A percentile compares a stretch with the other conserved stretches of the same genome.
These are phyloP conservation scores for Talaromyces sp. DNA, from an alignment of 2,329 filamentous ascomycete genomes.

Conservation along the genomic window DNA sequence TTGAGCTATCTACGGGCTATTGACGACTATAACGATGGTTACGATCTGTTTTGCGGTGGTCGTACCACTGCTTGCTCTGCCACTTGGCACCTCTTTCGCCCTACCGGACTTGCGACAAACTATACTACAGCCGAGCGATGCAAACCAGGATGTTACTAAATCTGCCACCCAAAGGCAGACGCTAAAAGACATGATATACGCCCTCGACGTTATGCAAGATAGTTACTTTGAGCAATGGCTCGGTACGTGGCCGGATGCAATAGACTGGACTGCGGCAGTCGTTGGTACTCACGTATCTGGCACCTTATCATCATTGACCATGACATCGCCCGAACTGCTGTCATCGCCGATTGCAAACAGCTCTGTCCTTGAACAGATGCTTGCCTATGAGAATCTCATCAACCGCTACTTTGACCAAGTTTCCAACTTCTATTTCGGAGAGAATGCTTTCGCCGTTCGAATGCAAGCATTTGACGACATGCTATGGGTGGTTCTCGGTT, in stretches of 20 bases:
- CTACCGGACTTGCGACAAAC: conserved; percentile 7
- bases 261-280: conserved; percentile 92
- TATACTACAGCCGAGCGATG: neutral
- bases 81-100: conserved; percentile 1
- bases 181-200: conserved; percentile 51
- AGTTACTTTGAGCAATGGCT: conserved; percentile 73
- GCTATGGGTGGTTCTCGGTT: conserved; percentile 89
- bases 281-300: conserved; percentile 75
- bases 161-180: conserved; percentile 21
- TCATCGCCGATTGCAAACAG: neutral
- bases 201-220: conserved; percentile 72
- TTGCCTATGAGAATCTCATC: conserved; percentile 71
- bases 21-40: neutral
- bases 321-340: conserved; percentile 45
- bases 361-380: conserved; percentile 21
- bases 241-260: conserved; percentile 78
- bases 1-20: neutral
- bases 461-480: conserved; percentile 89
- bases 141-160: neutral
- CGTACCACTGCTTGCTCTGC: conserved; percentile 9
- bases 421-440: conserved; percentile 77
- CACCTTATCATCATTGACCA: conserved; percentile 67
- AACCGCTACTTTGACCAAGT: conserved; percentile 77
- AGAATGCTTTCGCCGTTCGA: conserved; percentile 71
- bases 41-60: neutral